A percentile compares a stretch with the other conserved stretches of the same genome.
phyloP scores from a whole-genome alignment of 2,329 filamentous ascomycete genomes.

The Monosporascus sp. region DNA sequence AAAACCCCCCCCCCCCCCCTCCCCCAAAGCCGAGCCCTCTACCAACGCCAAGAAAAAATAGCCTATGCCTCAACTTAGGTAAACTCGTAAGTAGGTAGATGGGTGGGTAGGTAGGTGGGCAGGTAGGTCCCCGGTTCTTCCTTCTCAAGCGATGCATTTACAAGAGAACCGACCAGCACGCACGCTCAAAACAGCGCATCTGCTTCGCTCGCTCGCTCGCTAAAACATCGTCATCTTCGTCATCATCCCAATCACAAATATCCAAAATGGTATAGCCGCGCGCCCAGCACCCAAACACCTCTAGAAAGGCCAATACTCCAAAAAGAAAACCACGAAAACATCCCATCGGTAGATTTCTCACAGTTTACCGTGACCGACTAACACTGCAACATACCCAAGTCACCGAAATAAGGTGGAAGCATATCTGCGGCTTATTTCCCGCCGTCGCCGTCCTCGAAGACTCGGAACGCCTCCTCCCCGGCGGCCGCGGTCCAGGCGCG shows the following conservation, averaged over 20 bases:
- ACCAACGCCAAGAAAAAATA: too few species aligned
- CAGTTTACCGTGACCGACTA: too few species aligned
- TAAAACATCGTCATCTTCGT: neutral
- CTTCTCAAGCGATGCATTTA: too few species aligned
- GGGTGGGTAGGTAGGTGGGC: neutral
- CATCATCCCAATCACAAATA: neutral
- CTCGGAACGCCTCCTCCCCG: slow-evolving; percentile 11
- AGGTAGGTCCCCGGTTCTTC: neutral
- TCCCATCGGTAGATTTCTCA: too few species aligned
- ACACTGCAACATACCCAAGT: too few species aligned
- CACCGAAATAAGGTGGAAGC: too few species aligned
- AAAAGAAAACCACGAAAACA: too few species aligned
- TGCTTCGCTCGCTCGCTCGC: neutral
- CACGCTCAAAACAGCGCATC: neutral
- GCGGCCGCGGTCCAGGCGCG: slow-evolving; percentile 16
- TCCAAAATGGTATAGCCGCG: neutral
- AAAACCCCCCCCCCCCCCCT: too few species aligned
- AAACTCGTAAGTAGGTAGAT: neutral
- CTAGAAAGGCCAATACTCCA: neutral
- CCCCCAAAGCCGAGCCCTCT: too few species aligned
- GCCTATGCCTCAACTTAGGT: neutral
- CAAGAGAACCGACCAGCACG: too few species aligned
- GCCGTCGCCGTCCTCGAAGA: slow-evolving; percentile 11
- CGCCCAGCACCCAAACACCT: neutral
- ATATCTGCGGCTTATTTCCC: neutral